Conservation (phyloP, 345 rosid genomes). For the Populus davidiana region DNA sequence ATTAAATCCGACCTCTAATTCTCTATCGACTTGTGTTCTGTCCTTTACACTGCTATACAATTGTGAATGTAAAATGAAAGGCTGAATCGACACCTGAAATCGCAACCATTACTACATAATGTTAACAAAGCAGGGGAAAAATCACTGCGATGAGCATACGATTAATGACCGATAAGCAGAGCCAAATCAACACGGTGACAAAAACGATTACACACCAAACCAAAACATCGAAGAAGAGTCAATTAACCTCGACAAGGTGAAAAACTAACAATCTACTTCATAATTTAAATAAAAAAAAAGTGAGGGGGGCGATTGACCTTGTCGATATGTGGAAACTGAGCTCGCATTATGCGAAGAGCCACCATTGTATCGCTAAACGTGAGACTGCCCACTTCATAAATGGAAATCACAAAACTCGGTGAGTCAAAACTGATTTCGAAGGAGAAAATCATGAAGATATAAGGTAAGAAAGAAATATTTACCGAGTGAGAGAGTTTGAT, state of each 20-base stretch:
- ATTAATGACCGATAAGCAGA: neutral
- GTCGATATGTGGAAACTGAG: constrained; percentile 79
- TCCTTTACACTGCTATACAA: constrained; percentile 76
- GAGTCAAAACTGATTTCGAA: neutral
- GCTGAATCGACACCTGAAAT: constrained; percentile 60
- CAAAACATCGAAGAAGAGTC: neutral
- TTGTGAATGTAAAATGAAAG: constrained; percentile 82
- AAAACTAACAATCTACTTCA: neutral
- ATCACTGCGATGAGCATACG: neutral
- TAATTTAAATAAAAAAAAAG: neutral
- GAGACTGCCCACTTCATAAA: constrained; percentile 59
- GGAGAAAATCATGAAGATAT: neutral
- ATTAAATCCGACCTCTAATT: constrained; percentile 56
- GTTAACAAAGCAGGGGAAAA: neutral
- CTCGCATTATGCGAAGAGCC: constrained; percentile 86
- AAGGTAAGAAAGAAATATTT: neutral
- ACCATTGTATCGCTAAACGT: constrained; percentile 75
- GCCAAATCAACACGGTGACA: neutral
- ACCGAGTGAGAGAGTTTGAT: constrained; percentile 25
- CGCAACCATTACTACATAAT: neutral
- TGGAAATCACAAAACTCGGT: neutral
- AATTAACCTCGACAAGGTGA: neutral
- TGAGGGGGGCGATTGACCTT: constrained; percentile 39
- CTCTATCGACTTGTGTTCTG: constrained; percentile 86
- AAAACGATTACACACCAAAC: neutral